These are phyloP conservation scores for Aphanomyces astaci DNA, from an alignment of 352 stramenopile species.

Conservation along the genomic window DNA sequence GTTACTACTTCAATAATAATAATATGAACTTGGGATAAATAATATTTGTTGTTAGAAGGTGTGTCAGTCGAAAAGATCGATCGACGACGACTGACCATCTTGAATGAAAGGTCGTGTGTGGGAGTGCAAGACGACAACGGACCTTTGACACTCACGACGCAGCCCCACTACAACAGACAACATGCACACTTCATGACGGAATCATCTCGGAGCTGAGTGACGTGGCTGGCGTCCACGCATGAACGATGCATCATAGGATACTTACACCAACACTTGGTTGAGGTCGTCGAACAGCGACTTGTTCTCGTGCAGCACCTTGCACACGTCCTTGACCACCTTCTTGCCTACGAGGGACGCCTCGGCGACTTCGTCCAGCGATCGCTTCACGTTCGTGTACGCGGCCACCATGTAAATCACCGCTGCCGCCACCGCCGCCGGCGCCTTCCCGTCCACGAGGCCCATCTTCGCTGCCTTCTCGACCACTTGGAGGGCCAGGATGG, in stretches of 20 bases:
- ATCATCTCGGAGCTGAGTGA: no score
- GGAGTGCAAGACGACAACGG: background rate
- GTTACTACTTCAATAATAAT: no score
- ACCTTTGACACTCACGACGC: background rate
- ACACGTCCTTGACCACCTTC: constrained; percentile 79
- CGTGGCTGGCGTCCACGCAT: no score
- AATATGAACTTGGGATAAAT: no score
- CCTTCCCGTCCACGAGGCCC: constrained; percentile 57
- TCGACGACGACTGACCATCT: no score
- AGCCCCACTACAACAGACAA: background rate
- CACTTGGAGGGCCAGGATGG: constrained; percentile 64
- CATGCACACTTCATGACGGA: no score
- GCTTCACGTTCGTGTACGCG: constrained; percentile 74
- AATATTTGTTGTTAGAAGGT: no score
- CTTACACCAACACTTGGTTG: constrained; percentile 8
- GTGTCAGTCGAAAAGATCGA: no score
- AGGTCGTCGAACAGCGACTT: constrained; percentile 25
- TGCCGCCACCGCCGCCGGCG: constrained; percentile 58
- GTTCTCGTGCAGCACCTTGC: constrained; percentile 82
- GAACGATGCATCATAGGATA: background rate
- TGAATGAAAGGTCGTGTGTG: background rate
- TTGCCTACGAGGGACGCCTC: constrained; percentile 71
- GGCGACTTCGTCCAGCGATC: constrained; percentile 74
- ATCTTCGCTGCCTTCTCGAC: constrained; percentile 64
- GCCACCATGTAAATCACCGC: constrained; percentile 76